Evolutionary conservation across 139 green algal species (phyloP).

Genomic region (Trebouxia sp.): DNA sequence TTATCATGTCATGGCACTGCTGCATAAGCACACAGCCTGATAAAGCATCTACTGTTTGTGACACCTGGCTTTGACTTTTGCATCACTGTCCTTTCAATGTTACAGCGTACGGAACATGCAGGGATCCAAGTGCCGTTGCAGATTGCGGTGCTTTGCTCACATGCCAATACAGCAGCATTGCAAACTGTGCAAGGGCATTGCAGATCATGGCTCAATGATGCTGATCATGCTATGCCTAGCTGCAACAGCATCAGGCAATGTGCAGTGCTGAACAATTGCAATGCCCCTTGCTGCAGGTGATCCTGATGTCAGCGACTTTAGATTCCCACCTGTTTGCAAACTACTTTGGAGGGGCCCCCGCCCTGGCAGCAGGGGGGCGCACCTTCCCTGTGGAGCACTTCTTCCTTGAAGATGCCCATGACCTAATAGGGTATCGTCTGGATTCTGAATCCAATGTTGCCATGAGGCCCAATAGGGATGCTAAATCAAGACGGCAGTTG

Average conservation of each 20-base stretch:
- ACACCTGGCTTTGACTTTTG: neutral
- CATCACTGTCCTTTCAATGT: too few relatives aligned
- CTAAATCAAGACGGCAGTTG: neutral
- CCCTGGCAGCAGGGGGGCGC: constrained; percentile 69
- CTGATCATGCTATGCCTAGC: too few relatives aligned
- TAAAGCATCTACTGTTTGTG: too few relatives aligned
- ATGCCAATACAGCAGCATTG: constrained; percentile 4
- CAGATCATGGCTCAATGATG: too few relatives aligned
- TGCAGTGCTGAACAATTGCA: neutral
- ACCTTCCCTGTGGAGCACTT: constrained; percentile 87
- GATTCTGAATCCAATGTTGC: constrained; percentile 10
- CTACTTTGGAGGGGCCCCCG: constrained; percentile 81
- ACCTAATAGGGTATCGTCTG: constrained; percentile 51
- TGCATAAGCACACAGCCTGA: too few relatives aligned
- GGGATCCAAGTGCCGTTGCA: too few relatives aligned
- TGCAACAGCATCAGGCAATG: too few relatives aligned
- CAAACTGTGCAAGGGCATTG: too few relatives aligned
- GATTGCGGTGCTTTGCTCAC: too few relatives aligned
- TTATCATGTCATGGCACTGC: too few relatives aligned
- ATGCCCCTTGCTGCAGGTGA: constrained; percentile 53
- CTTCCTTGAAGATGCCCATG: constrained; percentile 92
- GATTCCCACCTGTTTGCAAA: constrained; percentile 77
- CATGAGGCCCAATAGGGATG: constrained; percentile 14
- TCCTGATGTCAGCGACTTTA: constrained; percentile 95
- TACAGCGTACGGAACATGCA: too few relatives aligned